A percentile compares a stretch with the other conserved stretches of the same genome.
Conservation (phyloP, 73 alveolate species). For the Durusdinium trenchii region DNA sequence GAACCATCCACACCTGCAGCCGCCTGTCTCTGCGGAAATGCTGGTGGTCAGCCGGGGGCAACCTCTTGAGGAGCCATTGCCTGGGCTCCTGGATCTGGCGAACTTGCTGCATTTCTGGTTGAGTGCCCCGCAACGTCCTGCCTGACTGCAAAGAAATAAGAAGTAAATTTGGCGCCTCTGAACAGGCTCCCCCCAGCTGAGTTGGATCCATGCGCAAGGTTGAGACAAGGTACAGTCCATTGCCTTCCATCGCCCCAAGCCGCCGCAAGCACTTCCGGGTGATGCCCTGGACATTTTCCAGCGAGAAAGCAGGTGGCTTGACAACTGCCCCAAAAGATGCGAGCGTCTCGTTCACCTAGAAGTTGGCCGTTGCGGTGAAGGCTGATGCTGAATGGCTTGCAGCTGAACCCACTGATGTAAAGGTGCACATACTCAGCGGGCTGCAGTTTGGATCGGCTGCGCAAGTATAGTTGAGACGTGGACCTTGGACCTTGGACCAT, state of each 20-base stretch:
- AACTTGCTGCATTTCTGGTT: not conserved
- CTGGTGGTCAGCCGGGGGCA: conserved; percentile 26
- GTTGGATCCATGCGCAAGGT: not conserved
- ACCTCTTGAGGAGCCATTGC: not conserved
- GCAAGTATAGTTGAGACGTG: not conserved
- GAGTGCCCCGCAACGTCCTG: not conserved
- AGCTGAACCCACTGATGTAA: conserved; percentile 20
- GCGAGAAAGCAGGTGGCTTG: not conserved
- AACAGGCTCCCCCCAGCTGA: conserved; percentile 1
- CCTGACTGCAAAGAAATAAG: conserved; percentile 7
- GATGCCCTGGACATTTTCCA: conserved; percentile 47
- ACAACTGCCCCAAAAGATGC: not conserved
- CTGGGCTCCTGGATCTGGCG: not conserved
- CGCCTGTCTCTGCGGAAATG: not conserved
- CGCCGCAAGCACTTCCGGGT: not conserved
- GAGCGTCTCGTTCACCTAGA: not conserved
- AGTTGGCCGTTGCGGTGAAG: not conserved
- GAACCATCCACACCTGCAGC: not conserved
- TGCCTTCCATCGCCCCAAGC: not conserved
- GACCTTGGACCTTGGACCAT: not conserved
- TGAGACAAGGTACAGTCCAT: not conserved
- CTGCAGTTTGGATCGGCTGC: not conserved
- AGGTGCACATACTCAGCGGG: conserved; percentile 15
- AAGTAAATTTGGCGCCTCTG: conserved; percentile 3
- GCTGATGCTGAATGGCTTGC: conserved; percentile 46